These are phyloP conservation scores for Aspergillus biplanus DNA, from an alignment of 495 filamentous ascomycete species.

Conservation along the genomic window DNA sequence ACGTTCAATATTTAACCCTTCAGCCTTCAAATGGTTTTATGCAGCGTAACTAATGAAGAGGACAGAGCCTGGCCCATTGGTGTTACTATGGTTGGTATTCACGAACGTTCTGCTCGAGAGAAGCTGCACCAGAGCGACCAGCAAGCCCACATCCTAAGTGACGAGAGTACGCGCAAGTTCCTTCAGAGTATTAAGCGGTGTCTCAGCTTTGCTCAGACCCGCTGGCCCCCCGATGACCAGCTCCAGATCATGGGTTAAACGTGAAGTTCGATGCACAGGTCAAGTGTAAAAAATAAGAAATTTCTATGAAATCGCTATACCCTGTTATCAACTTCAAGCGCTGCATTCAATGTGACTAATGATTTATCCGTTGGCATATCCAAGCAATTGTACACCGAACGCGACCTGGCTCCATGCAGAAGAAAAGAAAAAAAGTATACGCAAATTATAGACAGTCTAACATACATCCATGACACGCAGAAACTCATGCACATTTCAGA, in stretches of 20 bases:
- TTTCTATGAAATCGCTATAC: conserved; percentile 2
- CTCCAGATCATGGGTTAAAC: conserved; percentile 91
- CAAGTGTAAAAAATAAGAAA: neutral
- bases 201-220: conserved; percentile 92
- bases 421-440: conserved; percentile 4
- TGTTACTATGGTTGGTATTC: conserved; percentile 99
- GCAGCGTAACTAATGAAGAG: conserved; percentile 15
- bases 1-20: conserved; percentile 28
- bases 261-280: neutral
- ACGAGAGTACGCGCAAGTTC: conserved; percentile 93
- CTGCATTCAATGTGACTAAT: neutral
- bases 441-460: conserved; percentile 12
- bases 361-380: neutral
- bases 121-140: conserved; percentile 89
- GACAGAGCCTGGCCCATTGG: conserved; percentile 91
- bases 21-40: neutral
- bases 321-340: neutral
- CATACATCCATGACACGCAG: conserved; percentile 14
- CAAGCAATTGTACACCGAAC: neutral
- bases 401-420: neutral
- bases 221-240: conserved; percentile 93
- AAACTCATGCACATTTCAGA: conserved; percentile 7
- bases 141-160: conserved; percentile 94
- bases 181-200: conserved; percentile 98
- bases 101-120: conserved; percentile 92